Evolutionary conservation across 768 basidiomycete species (phyloP).

Genomic region (Butyriboletus loyo): DNA sequence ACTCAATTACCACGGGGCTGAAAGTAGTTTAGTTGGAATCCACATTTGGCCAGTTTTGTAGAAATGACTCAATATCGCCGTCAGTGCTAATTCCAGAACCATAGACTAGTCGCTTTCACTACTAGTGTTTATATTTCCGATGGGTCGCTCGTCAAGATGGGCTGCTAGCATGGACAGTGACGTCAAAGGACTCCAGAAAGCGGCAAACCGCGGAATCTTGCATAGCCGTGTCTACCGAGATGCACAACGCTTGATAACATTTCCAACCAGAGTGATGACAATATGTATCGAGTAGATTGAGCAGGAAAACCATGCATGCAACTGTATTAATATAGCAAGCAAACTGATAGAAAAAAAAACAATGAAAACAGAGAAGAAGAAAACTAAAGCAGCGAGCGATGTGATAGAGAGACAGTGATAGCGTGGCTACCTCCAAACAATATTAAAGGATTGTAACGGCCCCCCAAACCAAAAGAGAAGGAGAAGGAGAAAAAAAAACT

Average conservation of each 20-base stretch:
- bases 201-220: no score
- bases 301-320: conserved; percentile 24
- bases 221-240: no score
- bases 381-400: neutral
- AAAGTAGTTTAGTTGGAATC: no score
- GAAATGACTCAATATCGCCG: no score
- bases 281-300: conserved; percentile 27
- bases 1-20: no score
- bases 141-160: no score
- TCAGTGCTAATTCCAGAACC: no score
- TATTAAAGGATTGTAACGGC: neutral
- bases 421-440: conserved; percentile 8
- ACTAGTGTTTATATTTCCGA: no score
- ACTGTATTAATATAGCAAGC: conserved; percentile 20
- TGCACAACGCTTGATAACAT: conserved; percentile 7
- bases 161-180: no score
- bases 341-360: neutral
- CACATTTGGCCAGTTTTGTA: no score
- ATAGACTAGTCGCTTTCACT: no score
- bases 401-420: neutral
- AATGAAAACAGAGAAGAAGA: neutral
- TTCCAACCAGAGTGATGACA: conserved; percentile 17
- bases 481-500: neutral
- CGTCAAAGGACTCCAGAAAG: no score
- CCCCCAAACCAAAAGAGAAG: neutral